Percentiles rank a stretch among this genome's conserved stretches.
These are phyloP conservation scores for Pythium dissimile DNA, from an alignment of 352 stramenopile species.

Conservation along the genomic window DNA sequence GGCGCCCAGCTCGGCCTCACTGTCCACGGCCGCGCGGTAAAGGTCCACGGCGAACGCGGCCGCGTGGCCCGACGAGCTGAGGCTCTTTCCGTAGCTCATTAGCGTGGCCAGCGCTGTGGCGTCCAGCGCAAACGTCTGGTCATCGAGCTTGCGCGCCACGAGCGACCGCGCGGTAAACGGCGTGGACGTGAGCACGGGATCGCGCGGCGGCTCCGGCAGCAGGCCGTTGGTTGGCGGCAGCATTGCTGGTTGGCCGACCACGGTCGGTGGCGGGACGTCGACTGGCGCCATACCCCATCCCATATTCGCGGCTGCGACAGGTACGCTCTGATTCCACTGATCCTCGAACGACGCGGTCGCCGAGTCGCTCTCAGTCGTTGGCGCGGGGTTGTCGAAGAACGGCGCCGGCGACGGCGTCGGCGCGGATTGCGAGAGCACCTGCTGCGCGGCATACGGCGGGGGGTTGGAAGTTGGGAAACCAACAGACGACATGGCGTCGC, in stretches of 20 bases:
- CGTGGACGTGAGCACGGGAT: conserved; percentile 47
- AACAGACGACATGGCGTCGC: conserved; percentile 8
- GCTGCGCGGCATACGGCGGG: too few species aligned
- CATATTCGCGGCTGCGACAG: conserved; percentile 1
- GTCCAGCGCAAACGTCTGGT: conserved; percentile 53
- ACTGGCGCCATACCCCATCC: conserved; percentile 4
- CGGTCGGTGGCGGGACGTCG: background rate
- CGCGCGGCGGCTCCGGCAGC: conserved; percentile 15
- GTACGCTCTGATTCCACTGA: conserved; percentile 34
- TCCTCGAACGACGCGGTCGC: conserved; percentile 28
- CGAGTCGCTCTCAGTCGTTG: conserved; percentile 28
- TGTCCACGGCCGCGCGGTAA: conserved; percentile 42
- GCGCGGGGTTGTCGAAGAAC: background rate
- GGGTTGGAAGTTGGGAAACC: too few species aligned
- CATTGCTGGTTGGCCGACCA: background rate
- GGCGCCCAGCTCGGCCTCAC: conserved; percentile 29
- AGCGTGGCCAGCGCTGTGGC: conserved; percentile 43
- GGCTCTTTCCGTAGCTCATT: conserved; percentile 57
- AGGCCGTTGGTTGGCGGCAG: background rate
- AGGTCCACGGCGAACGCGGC: conserved; percentile 70
- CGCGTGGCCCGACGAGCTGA: conserved; percentile 52
- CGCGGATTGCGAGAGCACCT: background rate
- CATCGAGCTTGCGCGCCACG: conserved; percentile 55
- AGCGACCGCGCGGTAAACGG: conserved; percentile 61
- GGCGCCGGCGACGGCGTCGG: background rate